Base-by-base conservation (phyloP, 139 green algal species). In the Coelastrella sp. region DNA sequence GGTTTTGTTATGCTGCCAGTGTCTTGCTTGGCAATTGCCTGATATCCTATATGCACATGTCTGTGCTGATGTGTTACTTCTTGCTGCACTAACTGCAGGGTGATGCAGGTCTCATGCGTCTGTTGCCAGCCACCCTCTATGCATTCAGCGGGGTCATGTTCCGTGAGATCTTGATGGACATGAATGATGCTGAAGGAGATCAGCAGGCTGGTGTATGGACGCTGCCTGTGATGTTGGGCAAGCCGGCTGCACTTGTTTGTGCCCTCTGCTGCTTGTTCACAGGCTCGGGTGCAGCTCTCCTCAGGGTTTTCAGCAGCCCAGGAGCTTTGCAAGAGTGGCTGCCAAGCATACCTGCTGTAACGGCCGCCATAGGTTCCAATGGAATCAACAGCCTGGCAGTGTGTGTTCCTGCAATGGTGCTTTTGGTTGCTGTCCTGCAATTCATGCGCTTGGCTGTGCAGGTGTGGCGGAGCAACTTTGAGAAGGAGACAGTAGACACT, bases 111-210 rank as follows among this genome's bases (percentile, higher is more conserved):
- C 60, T 90, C 45, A 27, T 43, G 37, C 43, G 73, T 3, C 48
- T 92, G 27, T 13, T 83, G 4, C 66, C 79, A 3, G 40, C 85
- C 15, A 75, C 64, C 41, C 41, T 85, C 0, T 93, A 91, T 41
- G 75, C 88, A 0, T 93, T 94, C 68, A 45, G 76, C 66, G 88
- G 82, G 23, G 75, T 94, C 45, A 68, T 91, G 77, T 90, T 79
- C 69, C 88, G 93, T 0, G 89, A 93, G 71, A 88, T 93, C 1
- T 45, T 96, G 8, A 94, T 93, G 91, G 90, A 94, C 85, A 69
- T 92, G 25, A 89, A 84, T n/a, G 93, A 93, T 53, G 51, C 67
- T 45, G 80, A 86, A 37, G 93, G 93, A 27, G 93, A 96, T 83
- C 23, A 51, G 8, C 82, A 67, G 0, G 83, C 79, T 0, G 86